These are phyloP conservation scores for Spathaspora hagerdaliae DNA, from an alignment of 805 yeast species.

Conservation along the genomic window DNA sequence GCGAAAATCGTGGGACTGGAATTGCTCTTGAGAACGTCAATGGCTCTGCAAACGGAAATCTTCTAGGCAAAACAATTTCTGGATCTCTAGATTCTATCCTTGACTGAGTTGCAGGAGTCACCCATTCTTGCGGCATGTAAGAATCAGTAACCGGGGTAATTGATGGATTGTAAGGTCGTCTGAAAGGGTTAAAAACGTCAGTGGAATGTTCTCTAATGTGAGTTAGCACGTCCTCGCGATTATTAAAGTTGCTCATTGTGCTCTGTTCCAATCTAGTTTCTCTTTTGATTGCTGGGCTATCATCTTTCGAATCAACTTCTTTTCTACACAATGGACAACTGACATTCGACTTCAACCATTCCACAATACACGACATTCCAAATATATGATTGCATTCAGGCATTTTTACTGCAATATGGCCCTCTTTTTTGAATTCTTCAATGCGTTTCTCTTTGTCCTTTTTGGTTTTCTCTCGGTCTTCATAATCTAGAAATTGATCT, in stretches of 20 bases:
- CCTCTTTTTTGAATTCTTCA: slow-evolving; percentile 9
- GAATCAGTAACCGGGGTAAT: slow-evolving; percentile 39
- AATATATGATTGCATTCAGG: slow-evolving; percentile 41
- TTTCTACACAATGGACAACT: slow-evolving; percentile 42
- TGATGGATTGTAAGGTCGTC: slow-evolving; percentile 30
- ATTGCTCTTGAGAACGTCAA: not conserved
- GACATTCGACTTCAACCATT: slow-evolving; percentile 37
- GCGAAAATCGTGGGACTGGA: not conserved
- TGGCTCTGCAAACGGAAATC: slow-evolving; percentile 23
- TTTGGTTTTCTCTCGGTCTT: slow-evolving; percentile 11
- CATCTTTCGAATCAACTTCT: slow-evolving; percentile 21
- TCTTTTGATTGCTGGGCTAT: slow-evolving; percentile 8
- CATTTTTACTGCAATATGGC: slow-evolving; percentile 36
- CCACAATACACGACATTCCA: slow-evolving; percentile 38
- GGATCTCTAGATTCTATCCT: slow-evolving; percentile 16
- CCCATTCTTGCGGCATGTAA: slow-evolving; percentile 32
- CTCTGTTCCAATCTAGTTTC: slow-evolving; percentile 11
- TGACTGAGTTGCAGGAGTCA: slow-evolving; percentile 15
- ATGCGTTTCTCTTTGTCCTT: slow-evolving; percentile 8
- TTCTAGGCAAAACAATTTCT: slow-evolving; percentile 24
- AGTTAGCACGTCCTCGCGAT: slow-evolving; percentile 13
- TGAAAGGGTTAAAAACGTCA: slow-evolving; percentile 34
- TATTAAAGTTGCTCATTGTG: slow-evolving; percentile 13
- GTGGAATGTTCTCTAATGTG: slow-evolving; percentile 28
- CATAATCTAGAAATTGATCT: slow-evolving; percentile 26